Base-by-base conservation (phyloP, 306 rosid genomes). In the Dryas drummondii region DNA sequence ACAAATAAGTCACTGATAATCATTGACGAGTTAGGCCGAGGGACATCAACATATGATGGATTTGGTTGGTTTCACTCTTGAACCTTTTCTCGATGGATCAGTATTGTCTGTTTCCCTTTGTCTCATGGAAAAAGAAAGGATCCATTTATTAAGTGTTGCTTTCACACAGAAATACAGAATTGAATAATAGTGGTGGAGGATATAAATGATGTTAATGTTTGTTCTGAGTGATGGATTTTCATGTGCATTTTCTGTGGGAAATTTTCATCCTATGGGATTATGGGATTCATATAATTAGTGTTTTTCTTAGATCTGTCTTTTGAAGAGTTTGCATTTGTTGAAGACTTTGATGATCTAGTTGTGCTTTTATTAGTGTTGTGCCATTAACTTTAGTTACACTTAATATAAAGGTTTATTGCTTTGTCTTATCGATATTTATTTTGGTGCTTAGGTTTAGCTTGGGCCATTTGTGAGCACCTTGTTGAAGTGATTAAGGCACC, bases 31-130 rank as follows among this genome's bases (percentile, higher is more conserved):
- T 84, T 94, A 86, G 99, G 99, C 59, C 97, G 98, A 62, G 99
- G 99, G 74, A 94, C 99, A 80, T 92, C 99, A 72, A 92, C 99
- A 59, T 92, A 94, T 78, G 99, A 94, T 77, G 99, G 99, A 83
- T 94, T 94, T 63, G 99, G 99, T 94, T 72, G 54, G 97, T 88
- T 84, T 82, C 66, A 44, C 75, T 48, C 78, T 81, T 37, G 54
- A 53, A 55, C 44, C 62, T 73, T 68, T 74, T 68, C 56, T 77
- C 74, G 17, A 41, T 76, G 68, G 49, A 68, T 73, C 82, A 71
- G 32, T 46, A 11, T 70, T 73, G 66, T 68, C 51, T 56, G 11
- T 68, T 1, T n/a, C 11, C 2, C 70, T 63, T 50, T 70, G 41
- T 59, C 67, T 76, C 74, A 57, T 61, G 37, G 14, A 22, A 32